Evolutionary conservation across 2,329 filamentous ascomycete species (phyloP), one percentile per base, ranked within the genome.

Genomic region (Tricladium varicosporioides): DNA sequence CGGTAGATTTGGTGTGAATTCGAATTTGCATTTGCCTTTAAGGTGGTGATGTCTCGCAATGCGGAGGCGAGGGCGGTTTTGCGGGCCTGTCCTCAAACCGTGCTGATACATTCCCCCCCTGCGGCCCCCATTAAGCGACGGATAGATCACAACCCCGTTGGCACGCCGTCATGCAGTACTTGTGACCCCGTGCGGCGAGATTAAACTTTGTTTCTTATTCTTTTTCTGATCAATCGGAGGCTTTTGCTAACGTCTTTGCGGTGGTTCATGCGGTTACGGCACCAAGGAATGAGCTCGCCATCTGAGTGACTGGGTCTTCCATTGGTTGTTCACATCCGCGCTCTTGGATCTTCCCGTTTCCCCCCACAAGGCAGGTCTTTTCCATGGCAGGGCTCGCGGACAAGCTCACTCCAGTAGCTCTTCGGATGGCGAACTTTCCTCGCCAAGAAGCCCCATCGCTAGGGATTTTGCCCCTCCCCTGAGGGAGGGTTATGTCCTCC

Each of bases 351-450:
- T 27, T 27, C 4, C 22, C 22, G 22, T 27, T 27, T 27, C 22
- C 22, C 22, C 22, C 22, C 22, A 27, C 22, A 27, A 27, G 22
- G 22, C 22, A 27, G 22, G 22, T 27, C 22, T 27, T 27, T 27
- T 27, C 22, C 22, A 27, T 27, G 22, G 22, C 22, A 27, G 22
- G 22, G 22, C 22, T 27, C 22, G 22, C 22, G 22, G 22, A 27
- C 22, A 27, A 27, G 22, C 22, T 27, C 22, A 27, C 22, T 27
- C 22, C 22, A 27, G 57, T 58, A 47, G 50, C 32, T 45, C 44
- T 60, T 64, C 63, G 65, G 65, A 67, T 67, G 60, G 48, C 44
- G 48, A 32, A 53, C 44, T 27, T 61, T 63, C 62, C 65, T 60
- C 50, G 49, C 60, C 60, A 61, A 62, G 22, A 7, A 27, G 22